Conservation (phyloP, 257 asterid species). For the Scutellaria baicalensis region DNA sequence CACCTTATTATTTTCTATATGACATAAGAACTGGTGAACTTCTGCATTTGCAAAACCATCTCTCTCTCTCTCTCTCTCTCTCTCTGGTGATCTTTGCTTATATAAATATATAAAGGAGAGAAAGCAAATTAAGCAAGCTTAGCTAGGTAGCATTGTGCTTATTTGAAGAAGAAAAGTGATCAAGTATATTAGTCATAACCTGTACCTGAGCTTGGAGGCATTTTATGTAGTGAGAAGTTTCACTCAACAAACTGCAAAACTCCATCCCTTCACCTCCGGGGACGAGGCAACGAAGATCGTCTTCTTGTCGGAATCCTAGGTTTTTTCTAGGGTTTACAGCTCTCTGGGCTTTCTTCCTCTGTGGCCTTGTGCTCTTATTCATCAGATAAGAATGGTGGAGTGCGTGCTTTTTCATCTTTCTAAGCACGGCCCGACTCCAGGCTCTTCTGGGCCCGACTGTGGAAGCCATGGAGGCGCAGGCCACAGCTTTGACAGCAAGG, state of each 20-base stretch:
- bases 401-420: conserved; percentile 26
- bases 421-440: conserved; percentile 66
- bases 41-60: too few species aligned
- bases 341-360: neutral
- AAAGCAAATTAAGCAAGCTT: neutral
- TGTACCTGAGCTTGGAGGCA: conserved; percentile 70
- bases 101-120: neutral
- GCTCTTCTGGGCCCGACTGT: conserved; percentile 58
- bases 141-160: too few species aligned
- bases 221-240: conserved; percentile 68
- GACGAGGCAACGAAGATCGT: conserved; percentile 39
- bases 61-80: neutral
- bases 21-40: too few species aligned
- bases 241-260: conserved; percentile 42
- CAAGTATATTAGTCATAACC: conserved; percentile 55
- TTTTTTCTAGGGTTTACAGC: conserved; percentile 28
- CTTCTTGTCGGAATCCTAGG: conserved; percentile 6
- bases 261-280: conserved; percentile 71
- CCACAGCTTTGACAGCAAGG: conserved; percentile 39
- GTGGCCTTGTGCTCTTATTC: neutral
- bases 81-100: neutral
- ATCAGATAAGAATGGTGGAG: neutral
- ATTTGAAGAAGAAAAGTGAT: conserved; percentile 30
- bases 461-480: conserved; percentile 59
- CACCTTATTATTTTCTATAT: too few species aligned